Conservation (phyloP, 1,139 yeast species). For the Diutina rugosa region DNA sequence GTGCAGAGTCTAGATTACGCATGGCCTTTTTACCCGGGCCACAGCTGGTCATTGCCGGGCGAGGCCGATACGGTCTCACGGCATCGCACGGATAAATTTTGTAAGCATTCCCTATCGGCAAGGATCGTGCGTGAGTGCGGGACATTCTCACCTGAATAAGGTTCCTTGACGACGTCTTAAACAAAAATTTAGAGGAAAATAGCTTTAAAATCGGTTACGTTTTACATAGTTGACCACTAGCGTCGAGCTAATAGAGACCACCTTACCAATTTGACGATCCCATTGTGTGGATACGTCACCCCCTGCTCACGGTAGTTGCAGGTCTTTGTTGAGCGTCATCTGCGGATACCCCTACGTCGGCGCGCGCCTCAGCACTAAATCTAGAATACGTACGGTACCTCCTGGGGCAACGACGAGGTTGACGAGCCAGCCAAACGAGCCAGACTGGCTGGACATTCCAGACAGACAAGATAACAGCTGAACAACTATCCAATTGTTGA, state of each 20-base stretch:
- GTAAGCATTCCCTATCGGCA: not conserved
- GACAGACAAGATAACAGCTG: too few species aligned
- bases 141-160: not conserved
- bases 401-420: not conserved
- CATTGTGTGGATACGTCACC: not conserved
- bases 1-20: not conserved
- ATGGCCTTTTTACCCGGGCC: too few species aligned
- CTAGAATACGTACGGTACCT: not conserved
- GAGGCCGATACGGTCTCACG: too few species aligned
- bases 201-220: not conserved
- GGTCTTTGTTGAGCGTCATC: not conserved
- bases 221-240: too few species aligned
- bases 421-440: not conserved
- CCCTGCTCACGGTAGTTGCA: not conserved
- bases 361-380: not conserved
- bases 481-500: not conserved
- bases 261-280: too few species aligned
- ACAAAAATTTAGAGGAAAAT: not conserved
- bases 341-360: not conserved
- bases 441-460: not conserved
- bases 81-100: too few species aligned
- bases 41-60: too few species aligned
- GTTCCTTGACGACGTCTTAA: not conserved
- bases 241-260: too few species aligned
- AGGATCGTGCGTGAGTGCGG: not conserved